Conservation (phyloP, 1,284 basidiomycete species). For the Sutorius eximius region DNA sequence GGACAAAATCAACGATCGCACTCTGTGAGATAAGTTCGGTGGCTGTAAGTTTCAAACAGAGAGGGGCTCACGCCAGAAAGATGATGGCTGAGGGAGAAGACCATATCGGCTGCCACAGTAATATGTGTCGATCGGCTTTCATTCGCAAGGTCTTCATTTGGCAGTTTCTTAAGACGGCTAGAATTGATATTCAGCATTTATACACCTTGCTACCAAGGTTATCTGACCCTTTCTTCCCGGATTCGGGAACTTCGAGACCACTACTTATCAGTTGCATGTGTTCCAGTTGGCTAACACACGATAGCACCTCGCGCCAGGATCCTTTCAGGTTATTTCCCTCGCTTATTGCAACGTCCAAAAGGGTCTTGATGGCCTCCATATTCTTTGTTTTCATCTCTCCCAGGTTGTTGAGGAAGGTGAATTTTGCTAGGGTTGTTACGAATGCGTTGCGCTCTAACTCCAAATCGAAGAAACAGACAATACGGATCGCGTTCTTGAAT, state of each 20-base stretch:
- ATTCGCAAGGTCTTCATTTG: constrained; percentile 92
- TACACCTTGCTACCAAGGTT: not conserved
- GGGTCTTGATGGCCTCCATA: constrained; percentile 94
- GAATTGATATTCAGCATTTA: constrained; percentile 7
- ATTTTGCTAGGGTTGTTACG: constrained; percentile 95
- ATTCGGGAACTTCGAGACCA: constrained; percentile 81
- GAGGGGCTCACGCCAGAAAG: constrained; percentile 81
- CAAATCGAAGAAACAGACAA: constrained; percentile 93
- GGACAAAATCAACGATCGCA: constrained; percentile 98
- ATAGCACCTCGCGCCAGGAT: constrained; percentile 94
- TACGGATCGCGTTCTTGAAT: constrained; percentile 90
- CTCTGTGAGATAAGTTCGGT: constrained; percentile 50
- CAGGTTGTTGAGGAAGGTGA: constrained; percentile 94
- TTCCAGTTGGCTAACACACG: constrained; percentile 95
- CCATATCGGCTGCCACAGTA: constrained; percentile 98
- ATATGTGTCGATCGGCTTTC: constrained; percentile 98
- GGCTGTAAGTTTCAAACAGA: constrained; percentile 2
- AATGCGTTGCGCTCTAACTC: constrained; percentile 96
- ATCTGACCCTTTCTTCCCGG: constrained; percentile 75
- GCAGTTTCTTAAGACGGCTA: constrained; percentile 67
- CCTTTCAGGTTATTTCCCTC: constrained; percentile 94
- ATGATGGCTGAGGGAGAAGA: constrained; percentile 94
- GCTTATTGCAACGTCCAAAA: constrained; percentile 89
- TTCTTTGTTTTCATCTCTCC: constrained; percentile 99
- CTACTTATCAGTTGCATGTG: constrained; percentile 95